Percentiles rank a stretch among this genome's conserved stretches.
phyloP scores from a whole-genome alignment of 2,329 filamentous ascomycete genomes.

The Zasmidium cellare region DNA sequence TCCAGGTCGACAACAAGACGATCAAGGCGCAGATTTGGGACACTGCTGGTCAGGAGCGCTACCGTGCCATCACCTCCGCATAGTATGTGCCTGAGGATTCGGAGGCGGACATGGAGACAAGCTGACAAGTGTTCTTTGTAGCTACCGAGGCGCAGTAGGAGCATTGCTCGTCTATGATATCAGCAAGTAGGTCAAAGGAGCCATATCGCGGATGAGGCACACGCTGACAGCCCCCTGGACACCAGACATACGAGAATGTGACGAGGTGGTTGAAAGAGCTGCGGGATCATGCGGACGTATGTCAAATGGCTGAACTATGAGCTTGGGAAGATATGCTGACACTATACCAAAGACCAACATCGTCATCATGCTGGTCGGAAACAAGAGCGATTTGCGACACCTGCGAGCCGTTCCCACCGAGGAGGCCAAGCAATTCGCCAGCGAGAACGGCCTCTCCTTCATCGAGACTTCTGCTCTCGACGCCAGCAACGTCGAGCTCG shows the following conservation, averaged over 20 bases:
- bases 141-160: slow-evolving; percentile 91
- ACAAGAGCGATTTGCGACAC: slow-evolving; percentile 99
- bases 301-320: not conserved
- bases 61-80: slow-evolving; percentile 97
- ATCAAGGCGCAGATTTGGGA: slow-evolving; percentile 99
- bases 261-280: slow-evolving; percentile 99
- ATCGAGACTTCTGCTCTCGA: slow-evolving; percentile 99
- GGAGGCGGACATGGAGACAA: not conserved
- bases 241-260: slow-evolving; percentile 45
- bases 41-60: slow-evolving; percentile 97
- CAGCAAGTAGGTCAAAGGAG: slow-evolving; percentile 11
- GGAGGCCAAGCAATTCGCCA: slow-evolving; percentile 96
- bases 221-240: not conserved
- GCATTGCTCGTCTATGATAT: slow-evolving; percentile 87
- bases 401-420: slow-evolving; percentile 95
- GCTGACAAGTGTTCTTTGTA: not conserved
- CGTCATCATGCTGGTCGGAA: slow-evolving; percentile 97
- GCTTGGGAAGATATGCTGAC: slow-evolving; percentile 1
- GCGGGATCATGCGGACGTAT: slow-evolving; percentile 82
- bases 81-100: slow-evolving; percentile 54
- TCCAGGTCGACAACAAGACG: slow-evolving; percentile 98
- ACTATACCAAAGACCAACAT: slow-evolving; percentile 69
- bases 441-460: slow-evolving; percentile 76
- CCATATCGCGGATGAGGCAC: not conserved
- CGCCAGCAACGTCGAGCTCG: slow-evolving; percentile 82